Base-by-base conservation (phyloP, 768 basidiomycete genomes). In the Podaxis mareebaensis region DNA sequence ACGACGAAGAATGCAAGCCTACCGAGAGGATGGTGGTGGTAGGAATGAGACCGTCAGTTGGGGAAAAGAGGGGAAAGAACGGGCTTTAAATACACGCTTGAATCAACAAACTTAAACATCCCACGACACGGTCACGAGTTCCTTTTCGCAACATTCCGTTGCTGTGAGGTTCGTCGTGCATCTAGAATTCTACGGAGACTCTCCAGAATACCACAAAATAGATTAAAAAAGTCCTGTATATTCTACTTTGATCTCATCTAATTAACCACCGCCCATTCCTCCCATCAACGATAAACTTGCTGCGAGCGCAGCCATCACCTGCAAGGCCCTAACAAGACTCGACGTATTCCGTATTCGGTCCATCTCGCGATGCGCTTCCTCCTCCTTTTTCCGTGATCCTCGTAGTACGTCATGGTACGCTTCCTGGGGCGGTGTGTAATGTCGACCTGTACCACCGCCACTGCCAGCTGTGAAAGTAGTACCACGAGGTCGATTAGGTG, bases 341-440 rank as follows among this genome's bases (percentile, higher is more conserved):
- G 74, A 75, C 58, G 69, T 67, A 11, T 70, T 68, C 60, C 72
- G 70, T 53, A 76, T 63, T 30, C 64, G 63, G 13, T 74, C 69
- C 13, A 70, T 56, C 38, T 71, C 72, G 48, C 42, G 62, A 17
- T 58, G 36, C 22, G 20, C 28, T 10, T 67, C 67, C 48, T 67
- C 67, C 11, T 58, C 53, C 22, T 36, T 60, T 63, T 55, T 64
- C 42, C 67, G 33, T n/a, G 42, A 28, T 3, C 67, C 65, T 4
- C 44, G 54, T 3, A 65, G 28, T 1, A 64, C 51, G 30, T 67
- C 67, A 53, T 58, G 60, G 12, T 67, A 39, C 8, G 39, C 30
- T 42, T 68, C 58, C 22, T 65, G 64, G 20, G 63, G 70, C 28
- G 56, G 63, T 12, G 67, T 55, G 15, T 51, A 67, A 38, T 59